Conservation (phyloP, 371 early-diverging fungal genomes). For the Haplosporangium sp. region DNA sequence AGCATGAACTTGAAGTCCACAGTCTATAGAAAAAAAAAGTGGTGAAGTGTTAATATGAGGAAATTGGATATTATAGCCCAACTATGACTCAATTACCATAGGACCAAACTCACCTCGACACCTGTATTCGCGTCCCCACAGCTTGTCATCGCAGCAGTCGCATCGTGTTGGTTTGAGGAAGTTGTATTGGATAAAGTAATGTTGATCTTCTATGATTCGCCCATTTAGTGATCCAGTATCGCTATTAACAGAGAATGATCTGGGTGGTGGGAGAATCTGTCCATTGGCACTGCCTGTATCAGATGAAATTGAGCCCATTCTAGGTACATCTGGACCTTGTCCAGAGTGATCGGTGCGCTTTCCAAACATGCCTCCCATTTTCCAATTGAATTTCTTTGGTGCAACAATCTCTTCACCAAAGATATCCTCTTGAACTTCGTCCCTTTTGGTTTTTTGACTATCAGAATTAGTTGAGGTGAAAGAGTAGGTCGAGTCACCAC, state of each 20-base stretch:
- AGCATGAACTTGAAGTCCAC: slow-evolving; percentile 72
- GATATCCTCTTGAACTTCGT: slow-evolving; percentile 40
- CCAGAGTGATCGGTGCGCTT: slow-evolving; percentile 12
- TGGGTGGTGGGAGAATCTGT: slow-evolving; percentile 36
- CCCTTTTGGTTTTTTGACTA: slow-evolving; percentile 8
- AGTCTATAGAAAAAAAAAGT: slow-evolving; percentile 73
- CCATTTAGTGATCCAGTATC: slow-evolving; percentile 48
- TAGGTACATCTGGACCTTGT: background rate
- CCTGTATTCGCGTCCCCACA: slow-evolving; percentile 81
- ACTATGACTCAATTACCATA: background rate
- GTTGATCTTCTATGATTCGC: slow-evolving; percentile 56
- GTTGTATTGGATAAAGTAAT: slow-evolving; percentile 70
- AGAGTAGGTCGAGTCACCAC: slow-evolving; percentile 40
- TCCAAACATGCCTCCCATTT: slow-evolving; percentile 59
- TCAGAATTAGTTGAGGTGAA: slow-evolving; percentile 23
- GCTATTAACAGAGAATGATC: slow-evolving; percentile 62
- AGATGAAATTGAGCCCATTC: background rate
- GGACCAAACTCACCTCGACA: slow-evolving; percentile 73
- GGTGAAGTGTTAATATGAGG: background rate
- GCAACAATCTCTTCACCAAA: slow-evolving; percentile 29
- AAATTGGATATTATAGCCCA: no score
- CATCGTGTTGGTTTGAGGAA: slow-evolving; percentile 81
- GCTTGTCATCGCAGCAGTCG: slow-evolving; percentile 85
- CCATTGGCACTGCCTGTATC: slow-evolving; percentile 25
- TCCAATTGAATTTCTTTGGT: slow-evolving; percentile 47